These are phyloP conservation scores for Gryganskiella cystojenkinii DNA, from an alignment of 192 early-diverging fungal species.

Conservation along the genomic window DNA sequence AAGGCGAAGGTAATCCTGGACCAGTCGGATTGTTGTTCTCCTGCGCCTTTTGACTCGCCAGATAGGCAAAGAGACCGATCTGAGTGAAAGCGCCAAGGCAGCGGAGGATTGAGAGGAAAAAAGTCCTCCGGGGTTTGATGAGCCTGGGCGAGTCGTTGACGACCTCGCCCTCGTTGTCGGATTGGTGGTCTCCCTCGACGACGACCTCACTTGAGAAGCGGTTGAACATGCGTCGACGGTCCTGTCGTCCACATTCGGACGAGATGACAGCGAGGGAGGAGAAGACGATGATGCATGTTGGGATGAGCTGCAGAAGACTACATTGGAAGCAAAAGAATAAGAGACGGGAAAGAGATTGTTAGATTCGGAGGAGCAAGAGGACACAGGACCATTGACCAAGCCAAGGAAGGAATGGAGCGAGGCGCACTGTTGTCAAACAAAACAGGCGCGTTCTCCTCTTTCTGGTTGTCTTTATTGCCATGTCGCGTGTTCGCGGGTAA, in stretches of 20 bases:
- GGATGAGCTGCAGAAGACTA: constrained; percentile 43
- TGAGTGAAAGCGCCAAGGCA: constrained; percentile 37
- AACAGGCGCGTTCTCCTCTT: background rate
- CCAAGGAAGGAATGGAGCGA: too few species aligned
- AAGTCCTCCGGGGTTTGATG: constrained; percentile 43
- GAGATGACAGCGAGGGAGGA: constrained; percentile 49
- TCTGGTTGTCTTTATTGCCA: background rate
- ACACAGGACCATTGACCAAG: too few species aligned
- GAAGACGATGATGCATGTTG: constrained; percentile 50
- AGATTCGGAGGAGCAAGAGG: background rate
- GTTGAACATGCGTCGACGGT: constrained; percentile 40
- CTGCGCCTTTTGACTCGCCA: constrained; percentile 22
- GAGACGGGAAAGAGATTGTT: background rate
- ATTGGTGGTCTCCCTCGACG: constrained; percentile 40
- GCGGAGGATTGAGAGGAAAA: constrained; percentile 33
- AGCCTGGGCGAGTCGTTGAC: constrained; percentile 15
- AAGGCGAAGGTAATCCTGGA: background rate
- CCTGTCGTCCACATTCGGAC: constrained; percentile 45
- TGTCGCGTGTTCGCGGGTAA: background rate
- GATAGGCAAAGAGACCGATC: constrained; percentile 30
- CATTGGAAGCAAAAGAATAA: background rate
- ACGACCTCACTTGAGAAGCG: constrained; percentile 48
- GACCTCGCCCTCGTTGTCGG: constrained; percentile 22
- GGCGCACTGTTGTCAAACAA: too few species aligned
- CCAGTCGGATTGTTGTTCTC: constrained; percentile 5